Conservation (phyloP, 768 basidiomycete genomes). For the Trametes sanguinea region DNA sequence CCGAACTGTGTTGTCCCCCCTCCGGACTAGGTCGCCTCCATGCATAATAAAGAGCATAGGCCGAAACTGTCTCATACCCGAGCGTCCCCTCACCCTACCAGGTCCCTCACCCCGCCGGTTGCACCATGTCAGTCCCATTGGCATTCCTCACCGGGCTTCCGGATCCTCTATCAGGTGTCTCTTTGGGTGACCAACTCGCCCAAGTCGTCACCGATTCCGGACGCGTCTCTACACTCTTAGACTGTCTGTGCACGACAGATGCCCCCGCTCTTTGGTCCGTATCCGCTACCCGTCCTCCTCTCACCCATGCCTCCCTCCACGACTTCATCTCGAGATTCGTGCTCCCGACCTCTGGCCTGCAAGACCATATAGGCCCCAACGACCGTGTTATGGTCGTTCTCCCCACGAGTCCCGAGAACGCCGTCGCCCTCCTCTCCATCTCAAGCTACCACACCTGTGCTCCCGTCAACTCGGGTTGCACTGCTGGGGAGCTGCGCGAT, state of each 20-base stretch:
- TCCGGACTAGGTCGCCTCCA: background rate
- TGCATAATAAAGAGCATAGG: background rate
- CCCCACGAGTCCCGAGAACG: slow-evolving; percentile 49
- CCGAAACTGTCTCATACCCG: background rate
- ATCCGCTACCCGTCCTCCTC: slow-evolving; percentile 37
- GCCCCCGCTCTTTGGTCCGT: slow-evolving; percentile 44
- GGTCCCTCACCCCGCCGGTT: slow-evolving; percentile 1
- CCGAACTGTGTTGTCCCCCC: background rate
- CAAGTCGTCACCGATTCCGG: slow-evolving; percentile 35
- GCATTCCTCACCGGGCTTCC: slow-evolving; percentile 35
- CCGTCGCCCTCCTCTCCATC: slow-evolving; percentile 47
- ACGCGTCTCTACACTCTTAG: slow-evolving; percentile 38
- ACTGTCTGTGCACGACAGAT: slow-evolving; percentile 40
- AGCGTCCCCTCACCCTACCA: slow-evolving; percentile 5
- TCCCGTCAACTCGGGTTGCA: slow-evolving; percentile 50
- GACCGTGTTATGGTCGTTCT: slow-evolving; percentile 49
- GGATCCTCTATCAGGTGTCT: slow-evolving; percentile 29
- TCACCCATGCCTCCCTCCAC: slow-evolving; percentile 40
- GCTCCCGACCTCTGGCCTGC: slow-evolving; percentile 38
- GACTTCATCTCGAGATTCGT: slow-evolving; percentile 42
- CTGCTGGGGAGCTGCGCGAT: slow-evolving; percentile 44
- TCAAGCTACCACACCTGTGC: slow-evolving; percentile 48
- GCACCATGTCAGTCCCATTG: slow-evolving; percentile 21
- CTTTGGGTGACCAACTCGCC: slow-evolving; percentile 43
- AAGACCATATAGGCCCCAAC: slow-evolving; percentile 39